Evolutionary conservation across 768 basidiomycete genomes (phyloP).

Genomic region (Termitomyces sp.): DNA sequence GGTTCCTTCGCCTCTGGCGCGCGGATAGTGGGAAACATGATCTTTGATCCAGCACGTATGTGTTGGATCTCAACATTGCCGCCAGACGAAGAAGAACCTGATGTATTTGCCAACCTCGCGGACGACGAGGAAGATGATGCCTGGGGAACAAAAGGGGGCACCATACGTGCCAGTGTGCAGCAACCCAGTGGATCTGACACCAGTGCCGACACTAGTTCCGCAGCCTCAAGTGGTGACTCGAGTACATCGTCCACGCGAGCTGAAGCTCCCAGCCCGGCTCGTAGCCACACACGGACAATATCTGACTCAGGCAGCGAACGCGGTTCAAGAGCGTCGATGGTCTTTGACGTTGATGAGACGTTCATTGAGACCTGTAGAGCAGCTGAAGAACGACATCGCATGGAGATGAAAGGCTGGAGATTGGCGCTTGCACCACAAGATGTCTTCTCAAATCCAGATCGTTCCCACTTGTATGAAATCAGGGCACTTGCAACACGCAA

Average conservation of each 20-base stretch:
- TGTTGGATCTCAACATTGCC: constrained; percentile 89
- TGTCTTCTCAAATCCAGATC: constrained; percentile 47
- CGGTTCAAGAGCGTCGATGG: constrained; percentile 76
- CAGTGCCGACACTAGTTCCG: constrained; percentile 30
- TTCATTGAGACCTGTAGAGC: constrained; percentile 69
- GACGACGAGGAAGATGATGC: constrained; percentile 85
- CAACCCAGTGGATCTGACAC: constrained; percentile 31
- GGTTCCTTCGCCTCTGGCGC: constrained; percentile 75
- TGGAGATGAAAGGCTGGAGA: constrained; percentile 85
- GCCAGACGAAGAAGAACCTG: constrained; percentile 90
- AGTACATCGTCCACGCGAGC: constrained; percentile 26
- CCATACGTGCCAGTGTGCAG: constrained; percentile 65
- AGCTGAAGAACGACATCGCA: constrained; percentile 81
- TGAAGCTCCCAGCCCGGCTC: constrained; percentile 58
- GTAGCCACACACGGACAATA: constrained; percentile 60
- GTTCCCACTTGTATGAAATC: constrained; percentile 75
- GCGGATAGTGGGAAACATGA: constrained; percentile 95
- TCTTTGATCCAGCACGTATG: constrained; percentile 93
- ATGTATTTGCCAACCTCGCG: constrained; percentile 90
- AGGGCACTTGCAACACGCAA: constrained; percentile 83
- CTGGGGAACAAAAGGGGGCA: constrained; percentile 75
- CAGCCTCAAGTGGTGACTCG: constrained; percentile 22
- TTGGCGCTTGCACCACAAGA: constrained; percentile 35
- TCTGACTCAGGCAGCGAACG: constrained; percentile 81
- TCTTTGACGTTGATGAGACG: constrained; percentile 73